Evolutionary conservation across 352 stramenopile genomes (phyloP).

Genomic region (Pythium volutum): DNA sequence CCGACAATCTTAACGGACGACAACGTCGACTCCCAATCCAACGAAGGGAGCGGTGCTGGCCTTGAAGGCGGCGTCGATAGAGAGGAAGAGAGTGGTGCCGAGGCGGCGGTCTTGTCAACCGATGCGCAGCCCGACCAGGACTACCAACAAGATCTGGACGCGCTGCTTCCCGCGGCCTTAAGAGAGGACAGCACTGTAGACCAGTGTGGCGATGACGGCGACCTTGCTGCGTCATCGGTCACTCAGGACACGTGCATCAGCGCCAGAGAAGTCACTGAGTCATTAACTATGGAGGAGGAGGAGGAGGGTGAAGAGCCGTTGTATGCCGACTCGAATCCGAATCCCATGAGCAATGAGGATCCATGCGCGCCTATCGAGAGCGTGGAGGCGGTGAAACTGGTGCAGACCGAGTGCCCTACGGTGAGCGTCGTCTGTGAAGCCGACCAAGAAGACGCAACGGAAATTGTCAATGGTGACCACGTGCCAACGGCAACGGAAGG

Average conservation of each 20-base stretch:
- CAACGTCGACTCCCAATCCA: background rate
- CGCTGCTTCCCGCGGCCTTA: too few species aligned
- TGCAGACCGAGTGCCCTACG: background rate
- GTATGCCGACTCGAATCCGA: background rate
- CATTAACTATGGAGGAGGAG: too few species aligned
- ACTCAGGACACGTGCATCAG: too few species aligned
- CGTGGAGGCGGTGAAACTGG: background rate
- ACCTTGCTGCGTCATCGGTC: too few species aligned
- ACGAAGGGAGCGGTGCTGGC: background rate
- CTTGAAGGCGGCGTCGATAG: background rate
- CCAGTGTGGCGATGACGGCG: too few species aligned
- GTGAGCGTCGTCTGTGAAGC: background rate
- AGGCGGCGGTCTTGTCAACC: background rate
- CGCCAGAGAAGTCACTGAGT: too few species aligned
- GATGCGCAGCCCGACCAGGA: background rate
- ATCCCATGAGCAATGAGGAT: background rate
- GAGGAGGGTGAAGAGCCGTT: background rate
- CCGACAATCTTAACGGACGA: background rate
- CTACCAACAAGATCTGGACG: background rate
- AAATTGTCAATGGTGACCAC: background rate
- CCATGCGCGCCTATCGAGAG: background rate
- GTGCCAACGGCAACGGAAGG: background rate
- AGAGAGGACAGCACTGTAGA: too few species aligned
- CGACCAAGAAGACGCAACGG: background rate
- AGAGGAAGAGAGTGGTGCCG: background rate